A percentile compares a stretch with the other conserved stretches of the same genome.
Evolutionary conservation across 352 stramenopile species (phyloP).

Genomic region (Phytophthora ohioensis): DNA sequence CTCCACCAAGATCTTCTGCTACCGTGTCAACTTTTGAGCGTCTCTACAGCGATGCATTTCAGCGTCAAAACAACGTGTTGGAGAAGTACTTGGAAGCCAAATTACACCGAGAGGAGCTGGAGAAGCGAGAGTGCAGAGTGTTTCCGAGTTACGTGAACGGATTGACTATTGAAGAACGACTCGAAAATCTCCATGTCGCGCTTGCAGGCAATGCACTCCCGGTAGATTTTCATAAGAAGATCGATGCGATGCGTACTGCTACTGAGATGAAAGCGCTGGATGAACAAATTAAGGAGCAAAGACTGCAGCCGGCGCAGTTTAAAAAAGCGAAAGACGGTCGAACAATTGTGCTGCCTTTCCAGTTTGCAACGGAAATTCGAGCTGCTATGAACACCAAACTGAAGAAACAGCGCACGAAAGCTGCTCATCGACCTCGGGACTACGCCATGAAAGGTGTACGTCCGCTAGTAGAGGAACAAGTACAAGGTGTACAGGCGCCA

Average conservation of each 20-base stretch:
- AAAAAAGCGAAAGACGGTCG: conserved; percentile 45
- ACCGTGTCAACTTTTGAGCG: conserved; percentile 49
- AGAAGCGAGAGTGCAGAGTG: conserved; percentile 51
- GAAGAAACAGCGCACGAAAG: conserved; percentile 23
- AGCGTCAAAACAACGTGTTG: conserved; percentile 56
- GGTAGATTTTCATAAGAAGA: conserved; percentile 62
- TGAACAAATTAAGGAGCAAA: conserved; percentile 37
- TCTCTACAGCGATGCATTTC: conserved; percentile 61
- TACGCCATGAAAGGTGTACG: conserved; percentile 35
- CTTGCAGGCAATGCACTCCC: conserved; percentile 57
- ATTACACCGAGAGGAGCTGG: conserved; percentile 49
- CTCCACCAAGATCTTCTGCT: conserved; percentile 7
- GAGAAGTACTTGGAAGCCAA: conserved; percentile 51
- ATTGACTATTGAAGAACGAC: conserved; percentile 56
- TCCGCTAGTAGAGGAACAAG: not conserved
- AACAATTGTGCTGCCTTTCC: conserved; percentile 58
- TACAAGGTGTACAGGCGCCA: conserved; percentile 5
- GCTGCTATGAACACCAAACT: conserved; percentile 21
- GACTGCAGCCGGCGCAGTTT: conserved; percentile 45
- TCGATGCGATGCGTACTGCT: conserved; percentile 54
- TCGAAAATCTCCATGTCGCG: conserved; percentile 49
- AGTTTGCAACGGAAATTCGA: conserved; percentile 50
- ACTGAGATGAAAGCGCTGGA: conserved; percentile 44
- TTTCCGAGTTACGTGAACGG: conserved; percentile 61
- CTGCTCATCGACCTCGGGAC: conserved; percentile 12